A percentile compares a stretch with the other conserved stretches of the same genome.
Conservation (phyloP, 2,329 filamentous ascomycete species). For the Pyrenochaeta sp. region DNA sequence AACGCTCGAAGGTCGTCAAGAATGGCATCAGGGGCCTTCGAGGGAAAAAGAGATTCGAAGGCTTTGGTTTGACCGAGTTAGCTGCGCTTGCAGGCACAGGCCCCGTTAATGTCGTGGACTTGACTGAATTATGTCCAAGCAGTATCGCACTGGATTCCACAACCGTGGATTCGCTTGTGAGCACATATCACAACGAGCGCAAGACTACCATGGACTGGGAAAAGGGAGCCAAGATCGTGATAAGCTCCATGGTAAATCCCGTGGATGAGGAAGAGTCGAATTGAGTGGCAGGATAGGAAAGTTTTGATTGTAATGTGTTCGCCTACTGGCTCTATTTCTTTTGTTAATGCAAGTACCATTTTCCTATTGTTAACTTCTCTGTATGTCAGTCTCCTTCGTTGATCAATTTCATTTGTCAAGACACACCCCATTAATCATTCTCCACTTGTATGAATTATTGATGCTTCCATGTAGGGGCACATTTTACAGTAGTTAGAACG, state of each 20-base stretch:
- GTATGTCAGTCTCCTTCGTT: too few relatives aligned
- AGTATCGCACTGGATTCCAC: background rate
- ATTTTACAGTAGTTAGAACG: too few relatives aligned
- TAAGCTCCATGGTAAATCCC: slow-evolving; percentile 6
- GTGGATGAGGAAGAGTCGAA: slow-evolving; percentile 2
- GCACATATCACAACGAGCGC: background rate
- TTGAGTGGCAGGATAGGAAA: background rate
- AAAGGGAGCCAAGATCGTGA: slow-evolving; percentile 1
- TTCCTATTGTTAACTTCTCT: too few relatives aligned
- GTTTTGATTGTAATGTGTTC: background rate
- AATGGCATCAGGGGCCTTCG: background rate
- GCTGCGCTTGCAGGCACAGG: slow-evolving; percentile 1
- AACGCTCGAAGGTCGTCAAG: slow-evolving; percentile 7
- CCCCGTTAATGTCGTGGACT: background rate
- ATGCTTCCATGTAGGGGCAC: too few relatives aligned
- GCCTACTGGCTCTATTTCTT: background rate
- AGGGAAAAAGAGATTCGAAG: slow-evolving; percentile 6
- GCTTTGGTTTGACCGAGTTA: slow-evolving; percentile 1
- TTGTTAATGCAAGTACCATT: too few relatives aligned
- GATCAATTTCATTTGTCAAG: too few relatives aligned
- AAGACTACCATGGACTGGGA: slow-evolving; percentile 2
- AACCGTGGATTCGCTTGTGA: background rate
- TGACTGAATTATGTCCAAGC: background rate
- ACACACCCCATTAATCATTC: too few relatives aligned
- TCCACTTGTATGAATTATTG: too few relatives aligned